These are phyloP conservation scores for Nakaseomyces kungkrabaensis DNA, from an alignment of 1,139 yeast genomes.

Conservation along the genomic window DNA sequence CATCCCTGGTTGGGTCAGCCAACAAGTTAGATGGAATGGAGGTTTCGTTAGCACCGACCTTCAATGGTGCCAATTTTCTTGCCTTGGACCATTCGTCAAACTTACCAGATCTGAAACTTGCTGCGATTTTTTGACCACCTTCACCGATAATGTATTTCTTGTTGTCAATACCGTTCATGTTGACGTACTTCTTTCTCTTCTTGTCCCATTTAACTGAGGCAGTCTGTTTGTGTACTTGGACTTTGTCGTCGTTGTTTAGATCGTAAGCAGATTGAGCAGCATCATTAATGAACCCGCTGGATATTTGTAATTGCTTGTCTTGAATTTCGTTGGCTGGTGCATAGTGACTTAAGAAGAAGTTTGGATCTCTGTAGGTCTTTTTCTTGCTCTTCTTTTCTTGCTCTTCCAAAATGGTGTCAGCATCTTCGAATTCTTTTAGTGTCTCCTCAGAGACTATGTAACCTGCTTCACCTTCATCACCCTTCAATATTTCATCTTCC, in stretches of 20 bases:
- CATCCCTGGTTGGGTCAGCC: slow-evolving; percentile 22
- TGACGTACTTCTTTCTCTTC: slow-evolving; percentile 84
- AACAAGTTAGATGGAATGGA: slow-evolving; percentile 25
- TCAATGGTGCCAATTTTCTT: slow-evolving; percentile 46
- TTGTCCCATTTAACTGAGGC: slow-evolving; percentile 89
- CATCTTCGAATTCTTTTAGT: slow-evolving; percentile 53
- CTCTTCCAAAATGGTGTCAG: slow-evolving; percentile 37
- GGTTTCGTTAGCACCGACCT: slow-evolving; percentile 47
- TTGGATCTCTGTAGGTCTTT: slow-evolving; percentile 63
- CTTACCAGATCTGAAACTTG: slow-evolving; percentile 82
- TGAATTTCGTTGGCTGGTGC: slow-evolving; percentile 76
- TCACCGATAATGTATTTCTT: slow-evolving; percentile 89
- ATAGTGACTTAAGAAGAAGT: slow-evolving; percentile 77
- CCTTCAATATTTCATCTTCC: slow-evolving; percentile 60
- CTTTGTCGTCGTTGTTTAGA: slow-evolving; percentile 67
- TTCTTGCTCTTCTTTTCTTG: slow-evolving; percentile 28
- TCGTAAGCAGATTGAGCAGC: slow-evolving; percentile 83
- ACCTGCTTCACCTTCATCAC: slow-evolving; percentile 46
- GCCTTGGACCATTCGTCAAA: slow-evolving; percentile 84
- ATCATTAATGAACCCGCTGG: slow-evolving; percentile 66
- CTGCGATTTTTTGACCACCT: slow-evolving; percentile 88
- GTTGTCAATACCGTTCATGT: slow-evolving; percentile 62
- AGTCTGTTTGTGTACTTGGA: slow-evolving; percentile 49
- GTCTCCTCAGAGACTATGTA: slow-evolving; percentile 46
- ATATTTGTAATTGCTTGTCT: slow-evolving; percentile 64